Evolutionary conservation across 1,139 yeast species (phyloP), one percentile per base, ranked within the genome.

Genomic region (Candida sanyaensis): DNA sequence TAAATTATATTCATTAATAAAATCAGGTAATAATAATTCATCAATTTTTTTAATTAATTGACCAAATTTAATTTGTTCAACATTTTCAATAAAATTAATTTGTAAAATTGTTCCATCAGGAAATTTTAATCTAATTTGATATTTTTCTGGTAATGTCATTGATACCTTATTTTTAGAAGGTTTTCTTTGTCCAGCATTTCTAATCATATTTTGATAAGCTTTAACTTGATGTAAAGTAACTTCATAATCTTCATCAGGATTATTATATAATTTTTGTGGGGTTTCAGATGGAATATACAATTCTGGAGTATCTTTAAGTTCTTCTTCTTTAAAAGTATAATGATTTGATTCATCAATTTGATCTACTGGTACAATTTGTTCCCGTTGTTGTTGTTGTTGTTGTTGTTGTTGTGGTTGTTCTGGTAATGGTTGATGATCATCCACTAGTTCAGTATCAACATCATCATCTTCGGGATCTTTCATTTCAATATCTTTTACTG

Each of bases 91-190:
- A 42, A 80, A 74, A 43, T 71, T 65, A n/a, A 77, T 63, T 50
- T 81, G 83, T n/a, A 83, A 59, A 28, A 73, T 69, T 5, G 75
- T 62, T 27, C 76, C 65, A 61, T 83, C 84, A 1, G 86, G 86
- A 52, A 83, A 81, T 51, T 74, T 73, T 30, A 82, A 57, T 44
- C 87, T 64, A 9, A 82, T 66, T 26, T 68, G 64, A 53, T 69
- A 72, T 36, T 59, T 58, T 2, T 56, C 46, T 1, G 73, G 72
- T n/a, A 48, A 21, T 24, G 43, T 37, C 5, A 42, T 33, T 6
- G 47, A 47, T 8, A 46, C 36, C 7, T 42, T 34, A 11, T 41
- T 32, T 30, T 47, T 50, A 13, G 67, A 61, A 49, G 63, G 61
- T 32, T 46, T 46, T 40, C 41, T 50, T 64, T 61, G 63, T 28